Conservation (phyloP, 2,329 filamentous ascomycete genomes). For the Claviceps citrina region DNA sequence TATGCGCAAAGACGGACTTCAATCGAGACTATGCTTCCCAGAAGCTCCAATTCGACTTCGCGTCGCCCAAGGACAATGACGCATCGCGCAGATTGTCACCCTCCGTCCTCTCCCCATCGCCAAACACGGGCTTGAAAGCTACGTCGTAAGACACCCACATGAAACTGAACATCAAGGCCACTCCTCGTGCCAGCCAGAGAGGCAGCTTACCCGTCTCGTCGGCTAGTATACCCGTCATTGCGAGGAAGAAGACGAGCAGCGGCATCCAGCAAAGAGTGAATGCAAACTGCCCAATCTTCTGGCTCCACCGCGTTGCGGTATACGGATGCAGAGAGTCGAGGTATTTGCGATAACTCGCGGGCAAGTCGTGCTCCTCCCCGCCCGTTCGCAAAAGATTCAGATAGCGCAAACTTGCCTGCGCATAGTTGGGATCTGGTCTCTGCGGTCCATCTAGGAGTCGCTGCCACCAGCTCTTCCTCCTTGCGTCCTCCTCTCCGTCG, state of each 20-base stretch:
- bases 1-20: no score
- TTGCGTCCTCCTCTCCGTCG: conserved; percentile 15
- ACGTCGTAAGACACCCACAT: conserved; percentile 31
- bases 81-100: conserved; percentile 3
- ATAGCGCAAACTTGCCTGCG: conserved; percentile 74
- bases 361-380: conserved; percentile 65
- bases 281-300: conserved; percentile 48
- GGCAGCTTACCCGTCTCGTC: conserved; percentile 55
- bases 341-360: conserved; percentile 61
- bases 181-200: conserved; percentile 42
- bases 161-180: conserved; percentile 35
- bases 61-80: neutral
- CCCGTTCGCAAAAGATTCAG: conserved; percentile 66
- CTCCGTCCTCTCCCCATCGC: conserved; percentile 64
- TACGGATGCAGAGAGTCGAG: conserved; percentile 56
- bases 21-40: no score
- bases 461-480: conserved; percentile 28
- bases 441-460: conserved; percentile 29
- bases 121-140: conserved; percentile 48
- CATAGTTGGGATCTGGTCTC: conserved; percentile 54
- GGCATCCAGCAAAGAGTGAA: conserved; percentile 42
- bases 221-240: conserved; percentile 30
- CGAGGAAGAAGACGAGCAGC: conserved; percentile 40
- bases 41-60: neutral
- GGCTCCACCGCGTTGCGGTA: conserved; percentile 47